A percentile compares a stretch with the other conserved stretches of the same genome.
These are phyloP conservation scores for Halteria grandinella DNA, from an alignment of 73 alveolate genomes.

Conservation along the genomic window DNA sequence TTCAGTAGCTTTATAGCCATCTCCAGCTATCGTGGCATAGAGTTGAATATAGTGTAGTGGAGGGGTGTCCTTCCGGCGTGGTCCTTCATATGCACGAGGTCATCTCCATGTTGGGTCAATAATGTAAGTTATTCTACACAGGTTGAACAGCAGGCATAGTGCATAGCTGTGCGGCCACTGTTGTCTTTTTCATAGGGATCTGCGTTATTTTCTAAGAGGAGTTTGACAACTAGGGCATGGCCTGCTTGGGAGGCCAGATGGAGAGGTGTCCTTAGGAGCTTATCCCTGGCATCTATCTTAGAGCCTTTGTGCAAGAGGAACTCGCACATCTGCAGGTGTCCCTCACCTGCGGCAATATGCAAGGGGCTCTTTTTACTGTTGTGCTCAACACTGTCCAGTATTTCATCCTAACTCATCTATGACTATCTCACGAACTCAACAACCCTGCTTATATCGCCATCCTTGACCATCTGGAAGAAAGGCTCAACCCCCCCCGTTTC, in stretches of 20 bases:
- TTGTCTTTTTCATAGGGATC: constrained; percentile 87
- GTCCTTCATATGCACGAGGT: constrained; percentile 65
- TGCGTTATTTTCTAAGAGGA: constrained; percentile 80
- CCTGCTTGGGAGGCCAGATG: constrained; percentile 94
- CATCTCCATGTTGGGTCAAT: constrained; percentile 59
- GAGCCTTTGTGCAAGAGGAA: constrained; percentile 75
- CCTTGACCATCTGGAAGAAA: constrained; percentile 42
- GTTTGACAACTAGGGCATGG: constrained; percentile 84
- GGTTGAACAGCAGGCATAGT: constrained; percentile 84
- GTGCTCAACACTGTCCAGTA: constrained; percentile 70
- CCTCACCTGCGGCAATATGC: constrained; percentile 88
- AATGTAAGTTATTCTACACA: constrained; percentile 39
- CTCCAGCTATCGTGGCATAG: constrained; percentile 64
- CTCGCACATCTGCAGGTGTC: constrained; percentile 71
- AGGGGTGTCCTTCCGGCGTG: constrained; percentile 72
- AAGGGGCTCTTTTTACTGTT: constrained; percentile 82
- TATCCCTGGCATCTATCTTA: constrained; percentile 84
- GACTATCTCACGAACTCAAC: constrained; percentile 53
- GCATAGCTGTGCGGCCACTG: constrained; percentile 91
- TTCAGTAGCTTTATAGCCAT: constrained; percentile 66
- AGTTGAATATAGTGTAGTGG: constrained; percentile 78
- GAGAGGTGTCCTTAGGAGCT: constrained; percentile 90
- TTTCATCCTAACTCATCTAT: constrained; percentile 53
- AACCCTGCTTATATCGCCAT: constrained; percentile 62
- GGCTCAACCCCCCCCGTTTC: constrained; percentile 29